These are phyloP conservation scores for Leccinum fallax DNA, from an alignment of 1,284 basidiomycete genomes.

Conservation along the genomic window DNA sequence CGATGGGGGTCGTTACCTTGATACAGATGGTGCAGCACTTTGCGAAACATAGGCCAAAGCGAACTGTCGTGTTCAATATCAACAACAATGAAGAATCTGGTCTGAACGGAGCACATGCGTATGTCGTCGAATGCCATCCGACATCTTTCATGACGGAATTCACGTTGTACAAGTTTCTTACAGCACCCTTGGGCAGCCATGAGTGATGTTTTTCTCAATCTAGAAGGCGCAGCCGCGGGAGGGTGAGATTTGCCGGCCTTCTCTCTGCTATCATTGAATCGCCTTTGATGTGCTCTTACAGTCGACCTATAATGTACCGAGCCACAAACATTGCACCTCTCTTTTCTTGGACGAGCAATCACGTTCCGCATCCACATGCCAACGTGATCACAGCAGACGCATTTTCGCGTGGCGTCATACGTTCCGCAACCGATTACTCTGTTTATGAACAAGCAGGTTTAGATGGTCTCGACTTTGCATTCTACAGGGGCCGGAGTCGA, in stretches of 20 bases:
- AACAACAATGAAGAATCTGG: slow-evolving; percentile 84
- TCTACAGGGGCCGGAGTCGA: slow-evolving; percentile 66
- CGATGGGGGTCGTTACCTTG: slow-evolving; percentile 70
- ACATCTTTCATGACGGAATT: not conserved
- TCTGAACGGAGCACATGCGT: slow-evolving; percentile 70
- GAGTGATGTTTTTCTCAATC: slow-evolving; percentile 68
- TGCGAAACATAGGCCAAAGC: slow-evolving; percentile 50
- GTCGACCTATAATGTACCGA: slow-evolving; percentile 69
- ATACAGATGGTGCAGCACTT: slow-evolving; percentile 67
- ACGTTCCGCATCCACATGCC: slow-evolving; percentile 65
- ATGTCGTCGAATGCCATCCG: slow-evolving; percentile 18
- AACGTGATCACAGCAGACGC: slow-evolving; percentile 67
- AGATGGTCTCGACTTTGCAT: slow-evolving; percentile 72
- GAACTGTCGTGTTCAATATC: slow-evolving; percentile 75
- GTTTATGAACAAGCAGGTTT: slow-evolving; percentile 57
- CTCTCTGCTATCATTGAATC: not conserved
- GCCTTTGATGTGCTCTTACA: slow-evolving; percentile 29
- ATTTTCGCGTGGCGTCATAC: slow-evolving; percentile 60
- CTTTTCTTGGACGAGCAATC: slow-evolving; percentile 46
- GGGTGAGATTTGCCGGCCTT: slow-evolving; percentile 50
- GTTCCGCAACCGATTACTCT: slow-evolving; percentile 69
- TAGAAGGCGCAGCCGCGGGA: slow-evolving; percentile 80
- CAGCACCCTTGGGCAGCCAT: slow-evolving; percentile 73
- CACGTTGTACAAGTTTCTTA: slow-evolving; percentile 49
- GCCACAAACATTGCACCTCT: slow-evolving; percentile 58